Evolutionary conservation across 805 yeast species (phyloP).

Genomic region (Yamadazyma insecticola): DNA sequence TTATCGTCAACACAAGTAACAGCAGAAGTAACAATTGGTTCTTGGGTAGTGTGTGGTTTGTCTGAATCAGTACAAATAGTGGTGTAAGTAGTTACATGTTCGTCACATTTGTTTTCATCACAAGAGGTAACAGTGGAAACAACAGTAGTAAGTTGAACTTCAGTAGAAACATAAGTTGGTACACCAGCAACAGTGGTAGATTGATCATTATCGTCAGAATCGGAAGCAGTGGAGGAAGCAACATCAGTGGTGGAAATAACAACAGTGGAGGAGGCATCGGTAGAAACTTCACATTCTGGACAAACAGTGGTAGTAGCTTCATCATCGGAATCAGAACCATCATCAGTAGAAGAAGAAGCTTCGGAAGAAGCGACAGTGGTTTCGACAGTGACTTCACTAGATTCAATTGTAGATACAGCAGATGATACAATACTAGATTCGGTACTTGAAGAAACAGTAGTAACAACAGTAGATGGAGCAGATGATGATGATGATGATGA

Average conservation of each 20-base stretch:
- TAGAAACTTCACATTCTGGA: neutral
- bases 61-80: neutral
- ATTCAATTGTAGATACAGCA: slow-evolving; percentile 4
- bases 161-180: neutral
- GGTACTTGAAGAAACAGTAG: slow-evolving; percentile 1
- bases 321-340: neutral
- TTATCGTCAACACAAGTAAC: neutral
- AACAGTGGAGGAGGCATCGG: slow-evolving; percentile 1
- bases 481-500: slow-evolving; percentile 2
- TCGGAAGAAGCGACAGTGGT: slow-evolving; percentile 2
- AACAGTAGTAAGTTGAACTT: neutral
- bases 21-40: too few relatives aligned
- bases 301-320: slow-evolving; percentile 3
- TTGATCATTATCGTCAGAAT: neutral
- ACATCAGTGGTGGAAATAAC: neutral
- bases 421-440: slow-evolving; percentile 19
- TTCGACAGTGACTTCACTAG: neutral
- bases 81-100: slow-evolving; percentile 1
- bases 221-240: neutral
- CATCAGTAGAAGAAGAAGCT: slow-evolving; percentile 1
- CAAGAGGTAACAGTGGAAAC: neutral
- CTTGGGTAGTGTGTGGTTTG: too few relatives aligned
- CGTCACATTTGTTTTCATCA: neutral
- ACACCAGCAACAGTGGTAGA: slow-evolving; percentile 1
- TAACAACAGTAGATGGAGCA: slow-evolving; percentile 2